Evolutionary conservation across 2,329 filamentous ascomycete species (phyloP).

Genomic region (Botrytis fragariae): DNA sequence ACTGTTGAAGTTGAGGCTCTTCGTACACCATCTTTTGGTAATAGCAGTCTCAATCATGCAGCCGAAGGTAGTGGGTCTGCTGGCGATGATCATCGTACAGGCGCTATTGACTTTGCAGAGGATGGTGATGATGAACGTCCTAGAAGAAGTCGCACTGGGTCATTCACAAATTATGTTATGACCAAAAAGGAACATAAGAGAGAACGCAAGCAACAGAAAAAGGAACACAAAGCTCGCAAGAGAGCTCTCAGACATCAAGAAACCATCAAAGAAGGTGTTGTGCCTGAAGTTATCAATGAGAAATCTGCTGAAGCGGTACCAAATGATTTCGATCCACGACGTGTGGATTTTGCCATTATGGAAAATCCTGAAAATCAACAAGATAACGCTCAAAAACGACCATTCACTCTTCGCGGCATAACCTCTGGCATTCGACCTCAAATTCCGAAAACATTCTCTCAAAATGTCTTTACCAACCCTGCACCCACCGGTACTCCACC

Average conservation of each 20-base stretch:
- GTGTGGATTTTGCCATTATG: slow-evolving; percentile 57
- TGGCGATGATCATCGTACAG: slow-evolving; percentile 33
- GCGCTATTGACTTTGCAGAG: slow-evolving; percentile 49
- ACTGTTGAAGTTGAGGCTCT: slow-evolving; percentile 41
- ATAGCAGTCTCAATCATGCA: slow-evolving; percentile 30
- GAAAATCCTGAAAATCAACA: slow-evolving; percentile 31
- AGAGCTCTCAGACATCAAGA: slow-evolving; percentile 28
- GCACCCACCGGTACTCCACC: slow-evolving; percentile 34
- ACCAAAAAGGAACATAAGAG: slow-evolving; percentile 41
- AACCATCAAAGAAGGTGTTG: slow-evolving; percentile 29
- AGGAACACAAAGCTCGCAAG: slow-evolving; percentile 31
- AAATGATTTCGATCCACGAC: slow-evolving; percentile 46
- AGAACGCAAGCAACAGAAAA: slow-evolving; percentile 42
- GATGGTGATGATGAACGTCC: slow-evolving; percentile 51
- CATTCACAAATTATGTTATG: slow-evolving; percentile 27
- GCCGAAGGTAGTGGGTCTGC: slow-evolving; percentile 28
- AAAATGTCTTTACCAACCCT: slow-evolving; percentile 61
- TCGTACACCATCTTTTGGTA: slow-evolving; percentile 45
- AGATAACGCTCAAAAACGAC: slow-evolving; percentile 38
- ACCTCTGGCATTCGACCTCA: slow-evolving; percentile 54
- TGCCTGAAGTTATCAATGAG: slow-evolving; percentile 22
- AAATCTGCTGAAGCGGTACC: slow-evolving; percentile 25
- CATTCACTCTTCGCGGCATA: slow-evolving; percentile 58
- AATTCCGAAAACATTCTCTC: slow-evolving; percentile 64
- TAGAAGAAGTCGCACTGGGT: slow-evolving; percentile 32